A percentile compares a stretch with the other conserved stretches of the same genome.
These are phyloP conservation scores for Dissophora globulifera DNA, from an alignment of 192 early-diverging fungal genomes.

Conservation along the genomic window DNA sequence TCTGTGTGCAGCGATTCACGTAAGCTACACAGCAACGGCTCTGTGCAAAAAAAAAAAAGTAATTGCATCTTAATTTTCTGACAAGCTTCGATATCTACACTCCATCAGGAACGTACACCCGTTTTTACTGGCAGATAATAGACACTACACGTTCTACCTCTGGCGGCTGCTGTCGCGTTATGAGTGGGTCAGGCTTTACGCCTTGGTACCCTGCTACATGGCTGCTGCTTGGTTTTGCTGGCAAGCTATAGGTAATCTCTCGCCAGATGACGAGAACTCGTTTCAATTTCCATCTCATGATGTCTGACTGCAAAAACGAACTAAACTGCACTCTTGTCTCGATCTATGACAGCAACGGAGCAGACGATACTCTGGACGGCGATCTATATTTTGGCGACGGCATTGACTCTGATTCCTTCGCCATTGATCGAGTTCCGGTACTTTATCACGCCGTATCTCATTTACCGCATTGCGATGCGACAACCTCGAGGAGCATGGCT, in stretches of 20 bases:
- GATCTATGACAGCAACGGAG: constrained; percentile 28
- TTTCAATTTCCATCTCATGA: not conserved
- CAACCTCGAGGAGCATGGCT: constrained; percentile 32
- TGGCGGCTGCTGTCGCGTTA: constrained; percentile 84
- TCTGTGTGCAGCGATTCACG: constrained; percentile 65
- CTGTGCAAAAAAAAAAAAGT: too few relatives aligned
- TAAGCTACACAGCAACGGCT: constrained; percentile 31
- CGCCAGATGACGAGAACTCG: not conserved
- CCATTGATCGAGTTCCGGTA: constrained; percentile 96
- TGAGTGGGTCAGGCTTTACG: constrained; percentile 65
- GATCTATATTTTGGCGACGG: constrained; percentile 62
- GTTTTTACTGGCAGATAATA: constrained; percentile 93
- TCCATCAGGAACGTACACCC: constrained; percentile 83
- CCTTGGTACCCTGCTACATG: constrained; percentile 74
- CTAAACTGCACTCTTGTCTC: not conserved
- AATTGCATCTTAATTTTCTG: too few relatives aligned
- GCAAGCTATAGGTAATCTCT: constrained; percentile 58
- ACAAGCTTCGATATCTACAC: too few relatives aligned
- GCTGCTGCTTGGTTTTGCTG: constrained; percentile 54
- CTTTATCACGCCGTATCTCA: constrained; percentile 87
- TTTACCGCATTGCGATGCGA: constrained; percentile 76
- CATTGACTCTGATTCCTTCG: constrained; percentile 83
- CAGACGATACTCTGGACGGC: constrained; percentile 65
- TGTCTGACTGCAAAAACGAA: not conserved
- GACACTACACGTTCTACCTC: constrained; percentile 96